These are phyloP conservation scores for Candida nanaspora DNA, from an alignment of 805 yeast species.

Conservation along the genomic window DNA sequence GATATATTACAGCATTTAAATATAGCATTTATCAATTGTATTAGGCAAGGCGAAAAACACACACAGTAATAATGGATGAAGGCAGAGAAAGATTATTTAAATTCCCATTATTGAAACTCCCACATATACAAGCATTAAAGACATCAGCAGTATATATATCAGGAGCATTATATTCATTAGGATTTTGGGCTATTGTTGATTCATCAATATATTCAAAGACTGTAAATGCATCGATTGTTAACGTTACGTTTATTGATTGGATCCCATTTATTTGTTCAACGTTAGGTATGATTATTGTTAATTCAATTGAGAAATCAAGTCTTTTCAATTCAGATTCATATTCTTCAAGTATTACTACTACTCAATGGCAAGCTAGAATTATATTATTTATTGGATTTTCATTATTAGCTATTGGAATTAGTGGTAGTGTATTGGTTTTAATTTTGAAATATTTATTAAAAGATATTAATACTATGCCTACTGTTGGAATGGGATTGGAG, in stretches of 20 bases:
- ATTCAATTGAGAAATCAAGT: constrained; percentile 62
- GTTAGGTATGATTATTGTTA: constrained; percentile 80
- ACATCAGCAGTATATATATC: constrained; percentile 71
- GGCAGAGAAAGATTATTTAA: constrained; percentile 47
- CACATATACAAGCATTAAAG: constrained; percentile 64
- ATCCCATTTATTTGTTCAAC: constrained; percentile 85
- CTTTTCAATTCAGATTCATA: constrained; percentile 35
- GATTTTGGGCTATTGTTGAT: constrained; percentile 85
- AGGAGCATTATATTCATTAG: constrained; percentile 74
- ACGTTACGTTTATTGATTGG: constrained; percentile 93
- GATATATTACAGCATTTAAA: too few species aligned
- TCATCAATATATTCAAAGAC: constrained; percentile 82
- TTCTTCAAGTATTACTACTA: constrained; percentile 34
- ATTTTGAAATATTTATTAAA: constrained; percentile 78
- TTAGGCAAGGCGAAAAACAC: too few species aligned
- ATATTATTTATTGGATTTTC: constrained; percentile 90
- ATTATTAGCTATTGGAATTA: constrained; percentile 85
- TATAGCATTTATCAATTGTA: too few species aligned
- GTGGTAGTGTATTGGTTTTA: constrained; percentile 85
- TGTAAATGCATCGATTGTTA: constrained; percentile 78
- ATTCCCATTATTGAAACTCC: constrained; percentile 54
- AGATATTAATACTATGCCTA: constrained; percentile 69
- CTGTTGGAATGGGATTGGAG: constrained; percentile 89
- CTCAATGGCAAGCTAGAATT: constrained; percentile 91
- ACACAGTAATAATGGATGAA: too few species aligned